Conservation (phyloP, 768 basidiomycete genomes). For the Cystofilobasidium bisporidii region DNA sequence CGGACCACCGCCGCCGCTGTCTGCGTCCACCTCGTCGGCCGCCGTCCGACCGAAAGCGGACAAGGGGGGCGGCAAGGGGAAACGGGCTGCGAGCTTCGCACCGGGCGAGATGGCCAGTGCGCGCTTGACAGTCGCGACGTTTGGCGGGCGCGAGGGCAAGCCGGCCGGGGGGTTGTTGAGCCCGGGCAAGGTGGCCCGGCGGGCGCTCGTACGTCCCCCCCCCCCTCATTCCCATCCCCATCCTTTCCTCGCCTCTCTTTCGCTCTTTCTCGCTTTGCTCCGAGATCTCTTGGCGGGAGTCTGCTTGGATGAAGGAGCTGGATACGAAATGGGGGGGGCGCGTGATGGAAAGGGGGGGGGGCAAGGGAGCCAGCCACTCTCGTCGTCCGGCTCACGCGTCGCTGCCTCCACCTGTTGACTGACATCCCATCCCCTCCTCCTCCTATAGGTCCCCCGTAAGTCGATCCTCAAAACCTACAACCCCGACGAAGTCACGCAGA, state of each 20-base stretch:
- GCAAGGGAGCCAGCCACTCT: neutral
- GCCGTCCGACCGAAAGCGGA: neutral
- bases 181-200: slow-evolving; percentile 17
- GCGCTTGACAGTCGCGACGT: neutral
- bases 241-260: neutral
- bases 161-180: neutral
- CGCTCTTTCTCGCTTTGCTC: neutral
- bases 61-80: neutral
- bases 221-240: neutral
- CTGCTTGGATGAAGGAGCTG: neutral
- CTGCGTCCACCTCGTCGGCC: neutral
- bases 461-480: slow-evolving; percentile 26
- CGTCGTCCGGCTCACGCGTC: too few relatives aligned
- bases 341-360: neutral
- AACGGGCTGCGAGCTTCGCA: neutral
- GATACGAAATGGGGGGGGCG: neutral
- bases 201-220: slow-evolving; percentile 10
- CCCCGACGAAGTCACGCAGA: slow-evolving; percentile 18
- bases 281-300: neutral
- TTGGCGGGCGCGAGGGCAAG: neutral
- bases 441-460: slow-evolving; percentile 17
- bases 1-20: neutral
- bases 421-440: neutral
- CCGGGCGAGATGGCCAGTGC: neutral
- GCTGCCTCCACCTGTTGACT: neutral